Base-by-base conservation (phyloP, 495 filamentous ascomycete genomes). In the Hypoxylon subgilvum region DNA sequence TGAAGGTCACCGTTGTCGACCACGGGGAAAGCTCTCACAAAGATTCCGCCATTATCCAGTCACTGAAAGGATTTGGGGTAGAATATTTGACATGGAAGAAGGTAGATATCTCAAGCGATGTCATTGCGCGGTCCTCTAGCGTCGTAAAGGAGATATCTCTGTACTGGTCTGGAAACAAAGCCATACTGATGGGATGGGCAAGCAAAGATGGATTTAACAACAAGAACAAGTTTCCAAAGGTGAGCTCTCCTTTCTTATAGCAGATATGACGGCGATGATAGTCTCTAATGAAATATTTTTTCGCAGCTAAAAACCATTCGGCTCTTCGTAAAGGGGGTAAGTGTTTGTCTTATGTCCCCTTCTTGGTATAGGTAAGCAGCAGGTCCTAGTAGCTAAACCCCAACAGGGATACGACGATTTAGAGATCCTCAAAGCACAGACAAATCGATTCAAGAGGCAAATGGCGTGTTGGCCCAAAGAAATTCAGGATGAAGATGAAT, bases 11-110 rank as follows among this genome's bases (percentile, higher is more conserved):
- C 2, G 46, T 50, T 13, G 18, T 36, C 17, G 46, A 50, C 8
- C 30, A 50, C 17, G 13, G 35, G 9, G 21, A 36, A 7, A 3
- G 3, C 3, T 16, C 31, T 12, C 46, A 50, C 31, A 3, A 28
- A 1, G 46, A 50, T 17, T 28, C n/a, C 1, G n/a, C 46, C 31
- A 50, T 50, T 23, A 18, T 38, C 2, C 3, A 50, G 13, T 13
- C 16, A 5, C 31, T 50, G 4, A 16, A 36, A 6, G 4, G 31
- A 3, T 36, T 50, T 22, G 17, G 25, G 17, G 31, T 50, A 2
- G 46, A 50, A 17, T n/a, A 3, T 16, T 64, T 57, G 60, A 38
- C 61, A 2, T 64, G 60, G 60, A 53, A 27, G 30, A 61, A 45
- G 46, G 17, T 62, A 1, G 60, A 64, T 25, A 2, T 64, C 6